phyloP scores from a whole-genome alignment of 2,329 filamentous ascomycete species.

The Dactylonectria macrodidyma region DNA sequence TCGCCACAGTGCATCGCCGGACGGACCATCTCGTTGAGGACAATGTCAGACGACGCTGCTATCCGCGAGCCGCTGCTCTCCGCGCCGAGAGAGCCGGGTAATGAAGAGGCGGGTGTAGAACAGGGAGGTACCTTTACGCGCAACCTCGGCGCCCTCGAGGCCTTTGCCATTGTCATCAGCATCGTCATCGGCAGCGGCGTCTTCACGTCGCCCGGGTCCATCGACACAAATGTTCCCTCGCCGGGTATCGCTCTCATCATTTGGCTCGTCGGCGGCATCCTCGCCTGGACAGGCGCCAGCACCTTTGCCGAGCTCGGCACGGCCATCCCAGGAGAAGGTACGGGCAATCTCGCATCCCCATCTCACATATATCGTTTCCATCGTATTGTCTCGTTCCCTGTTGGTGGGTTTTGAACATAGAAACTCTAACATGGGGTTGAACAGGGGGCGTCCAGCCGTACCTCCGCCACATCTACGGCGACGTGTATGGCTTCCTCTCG shows the following conservation, averaged over 20 bases:
- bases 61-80: conserved; percentile 37
- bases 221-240: conserved; percentile 75
- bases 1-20: not conserved
- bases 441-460: conserved; percentile 74
- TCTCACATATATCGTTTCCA: not conserved
- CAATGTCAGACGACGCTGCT: conserved; percentile 35
- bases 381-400: too few species aligned
- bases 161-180: conserved; percentile 73
- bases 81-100: conserved; percentile 19
- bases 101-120: conserved; percentile 16
- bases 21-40: not conserved
- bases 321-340: conserved; percentile 73
- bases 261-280: conserved; percentile 73
- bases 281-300: conserved; percentile 75
- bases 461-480: conserved; percentile 72
- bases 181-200: conserved; percentile 77
- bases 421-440: conserved; percentile 2
- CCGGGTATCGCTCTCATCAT: conserved; percentile 70
- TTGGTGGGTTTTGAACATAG: not conserved
- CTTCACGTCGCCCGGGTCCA: conserved; percentile 75
- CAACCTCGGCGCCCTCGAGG: conserved; percentile 63
- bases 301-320: conserved; percentile 76
- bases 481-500: conserved; percentile 73
- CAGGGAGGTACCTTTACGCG: conserved; percentile 53
- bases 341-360: conserved; percentile 19